Conservation (phyloP, 1,284 basidiomycete genomes). For the Cryptococcus floricola region DNA sequence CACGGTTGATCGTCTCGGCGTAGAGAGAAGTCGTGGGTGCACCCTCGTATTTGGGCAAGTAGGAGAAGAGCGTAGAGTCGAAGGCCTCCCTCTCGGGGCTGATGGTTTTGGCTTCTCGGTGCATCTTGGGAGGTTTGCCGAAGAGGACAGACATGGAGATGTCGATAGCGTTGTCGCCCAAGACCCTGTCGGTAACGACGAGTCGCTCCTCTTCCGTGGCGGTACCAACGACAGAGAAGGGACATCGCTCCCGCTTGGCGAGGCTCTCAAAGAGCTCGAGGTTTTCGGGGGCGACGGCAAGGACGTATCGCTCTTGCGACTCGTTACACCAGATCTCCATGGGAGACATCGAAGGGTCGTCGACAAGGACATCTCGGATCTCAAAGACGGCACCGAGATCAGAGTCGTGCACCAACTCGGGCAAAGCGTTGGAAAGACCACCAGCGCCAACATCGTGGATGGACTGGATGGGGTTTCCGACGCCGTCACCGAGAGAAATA, state of each 20-base stretch:
- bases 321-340: constrained; percentile 99
- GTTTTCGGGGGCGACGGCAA: constrained; percentile 68
- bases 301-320: constrained; percentile 94
- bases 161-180: constrained; percentile 75
- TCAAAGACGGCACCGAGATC: constrained; percentile 88
- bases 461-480: constrained; percentile 77
- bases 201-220: constrained; percentile 79
- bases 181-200: constrained; percentile 82
- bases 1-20: constrained; percentile 65
- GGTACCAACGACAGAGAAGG: constrained; percentile 77
- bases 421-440: constrained; percentile 92
- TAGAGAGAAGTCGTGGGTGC: constrained; percentile 52
- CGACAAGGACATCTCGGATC: constrained; percentile 87
- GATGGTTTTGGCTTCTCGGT: constrained; percentile 64
- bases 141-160: constrained; percentile 94
- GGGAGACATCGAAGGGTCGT: constrained; percentile 90
- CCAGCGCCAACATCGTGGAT: constrained; percentile 99
- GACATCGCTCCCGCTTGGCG: constrained; percentile 84
- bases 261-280: constrained; percentile 65
- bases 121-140: constrained; percentile 93
- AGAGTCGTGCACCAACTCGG: constrained; percentile 94
- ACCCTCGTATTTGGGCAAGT: constrained; percentile 53
- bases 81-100: constrained; percentile 59
- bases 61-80: constrained; percentile 66
- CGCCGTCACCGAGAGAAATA: constrained; percentile 58